Conservation (phyloP, 2,329 filamentous ascomycete genomes). For the Rhexocercosporidium sp. region DNA sequence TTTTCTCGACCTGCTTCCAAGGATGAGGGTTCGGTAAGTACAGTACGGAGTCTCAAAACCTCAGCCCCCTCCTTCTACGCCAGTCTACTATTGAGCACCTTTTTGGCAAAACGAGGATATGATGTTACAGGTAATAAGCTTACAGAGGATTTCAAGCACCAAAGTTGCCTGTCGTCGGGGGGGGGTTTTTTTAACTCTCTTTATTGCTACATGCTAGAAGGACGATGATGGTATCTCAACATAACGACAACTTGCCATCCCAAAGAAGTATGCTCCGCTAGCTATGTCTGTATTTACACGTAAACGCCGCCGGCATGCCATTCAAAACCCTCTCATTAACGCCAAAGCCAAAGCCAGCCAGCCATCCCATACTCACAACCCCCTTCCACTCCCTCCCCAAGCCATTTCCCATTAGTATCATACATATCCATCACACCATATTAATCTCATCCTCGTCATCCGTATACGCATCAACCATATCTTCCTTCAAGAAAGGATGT, state of each 20-base stretch:
- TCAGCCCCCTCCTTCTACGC: too few species aligned
- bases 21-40: too few species aligned
- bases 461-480: conserved; percentile 52
- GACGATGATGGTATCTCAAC: background rate
- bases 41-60: too few species aligned
- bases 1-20: too few species aligned
- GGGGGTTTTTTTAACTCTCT: background rate
- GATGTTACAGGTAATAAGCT: too few species aligned
- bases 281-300: conserved; percentile 5
- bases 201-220: background rate
- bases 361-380: conserved; percentile 6
- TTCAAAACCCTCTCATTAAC: conserved; percentile 4
- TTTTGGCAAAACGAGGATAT: too few species aligned
- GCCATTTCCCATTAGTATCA: conserved; percentile 9
- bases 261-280: background rate
- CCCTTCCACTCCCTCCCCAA: background rate
- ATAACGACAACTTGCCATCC: background rate
- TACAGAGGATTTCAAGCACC: too few species aligned
- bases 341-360: conserved; percentile 19
- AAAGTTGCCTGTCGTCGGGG: too few species aligned
- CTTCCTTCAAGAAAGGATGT: conserved; percentile 68
- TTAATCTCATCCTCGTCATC: conserved; percentile 61
- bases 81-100: too few species aligned
- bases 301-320: conserved; percentile 22
- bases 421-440: conserved; percentile 39